Evolutionary conservation across 768 basidiomycete species (phyloP), one percentile per base, ranked within the genome.

Genomic region (Tylopilus subfusipes): DNA sequence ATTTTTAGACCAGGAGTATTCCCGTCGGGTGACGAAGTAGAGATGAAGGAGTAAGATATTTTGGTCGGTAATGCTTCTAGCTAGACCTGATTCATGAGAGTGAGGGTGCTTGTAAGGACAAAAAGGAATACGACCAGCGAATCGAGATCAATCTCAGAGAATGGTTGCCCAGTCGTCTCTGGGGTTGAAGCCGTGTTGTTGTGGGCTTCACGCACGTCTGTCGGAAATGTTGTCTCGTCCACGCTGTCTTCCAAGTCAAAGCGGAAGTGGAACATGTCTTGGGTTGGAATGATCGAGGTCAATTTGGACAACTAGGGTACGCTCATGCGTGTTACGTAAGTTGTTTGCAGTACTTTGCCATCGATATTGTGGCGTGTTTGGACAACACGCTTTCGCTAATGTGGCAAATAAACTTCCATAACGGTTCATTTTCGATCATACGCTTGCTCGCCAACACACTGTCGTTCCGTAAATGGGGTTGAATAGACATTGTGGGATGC

Each of bases 1-100:
- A 98, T 73, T 13, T 60, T 60, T 2, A 78, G 54, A 18, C 54
- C 63, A 4, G 53, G 45, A 30, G 4, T 5, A 16, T 64, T 52
- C 14, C 65, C 70, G 21, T 70, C 71, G 1, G 70, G 59, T 5
- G 81, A 70, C 2, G 83, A 80, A 5, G 88, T 70, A 4, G 69
- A 63, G 14, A 94, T 60, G 3, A 89, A 85, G 0, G 95, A 93
- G 67, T 87, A 94, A 0, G 92, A 93, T 58, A 98, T 83, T 12
- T 79, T 70, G 2, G 79, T 73, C 1, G 94, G 93, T 6, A 96
- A 76, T 5, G 76, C 70, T 49, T 80, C 75, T 50, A 94, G 68
- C 92, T 94, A 73, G 57, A 61, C 58, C 63, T 68, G 53, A 55
- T 48, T 58, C 27, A 42, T 55, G 54, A 24, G 21, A 54, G 45